Conservation (phyloP, 495 filamentous ascomycete species). For the Apiosordaria backusii region DNA sequence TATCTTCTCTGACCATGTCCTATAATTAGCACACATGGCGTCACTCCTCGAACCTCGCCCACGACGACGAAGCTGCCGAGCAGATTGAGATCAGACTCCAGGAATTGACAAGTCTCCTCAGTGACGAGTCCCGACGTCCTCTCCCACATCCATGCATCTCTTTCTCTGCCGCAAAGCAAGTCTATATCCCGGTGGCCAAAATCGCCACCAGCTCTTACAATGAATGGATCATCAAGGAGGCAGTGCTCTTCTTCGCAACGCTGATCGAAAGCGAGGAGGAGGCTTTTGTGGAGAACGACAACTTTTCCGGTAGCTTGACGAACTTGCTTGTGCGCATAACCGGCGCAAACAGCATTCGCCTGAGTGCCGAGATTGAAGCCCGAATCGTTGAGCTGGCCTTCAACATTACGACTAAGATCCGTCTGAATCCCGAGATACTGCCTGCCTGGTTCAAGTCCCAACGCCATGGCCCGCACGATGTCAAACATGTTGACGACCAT, state of each 20-base stretch:
- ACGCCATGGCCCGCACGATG: constrained; percentile 40
- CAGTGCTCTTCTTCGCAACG: constrained; percentile 79
- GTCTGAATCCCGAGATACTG: constrained; percentile 78
- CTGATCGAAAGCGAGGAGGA: constrained; percentile 96
- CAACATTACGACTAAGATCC: constrained; percentile 90
- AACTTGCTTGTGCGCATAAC: constrained; percentile 69
- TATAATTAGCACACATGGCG: constrained; percentile 72
- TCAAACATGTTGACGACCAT: constrained; percentile 40
- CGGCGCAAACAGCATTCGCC: constrained; percentile 56
- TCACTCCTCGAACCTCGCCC: constrained; percentile 53
- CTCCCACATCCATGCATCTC: constrained; percentile 84
- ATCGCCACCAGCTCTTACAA: constrained; percentile 76
- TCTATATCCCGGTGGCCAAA: constrained; percentile 82
- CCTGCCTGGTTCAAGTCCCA: constrained; percentile 78
- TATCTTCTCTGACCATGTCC: constrained; percentile 10
- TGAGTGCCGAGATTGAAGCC: constrained; percentile 69
- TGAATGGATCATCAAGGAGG: constrained; percentile 73
- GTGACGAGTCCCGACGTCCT: constrained; percentile 82
- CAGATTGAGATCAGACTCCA: constrained; percentile 52
- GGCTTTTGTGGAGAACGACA: constrained; percentile 77
- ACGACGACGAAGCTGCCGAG: constrained; percentile 53
- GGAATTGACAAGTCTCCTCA: constrained; percentile 71
- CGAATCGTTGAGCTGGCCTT: constrained; percentile 89
- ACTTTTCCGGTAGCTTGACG: constrained; percentile 80
- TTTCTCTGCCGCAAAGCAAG: constrained; percentile 76